phyloP scores from a whole-genome alignment of 2,329 filamentous ascomycete species.

The Fusarium secorum region DNA sequence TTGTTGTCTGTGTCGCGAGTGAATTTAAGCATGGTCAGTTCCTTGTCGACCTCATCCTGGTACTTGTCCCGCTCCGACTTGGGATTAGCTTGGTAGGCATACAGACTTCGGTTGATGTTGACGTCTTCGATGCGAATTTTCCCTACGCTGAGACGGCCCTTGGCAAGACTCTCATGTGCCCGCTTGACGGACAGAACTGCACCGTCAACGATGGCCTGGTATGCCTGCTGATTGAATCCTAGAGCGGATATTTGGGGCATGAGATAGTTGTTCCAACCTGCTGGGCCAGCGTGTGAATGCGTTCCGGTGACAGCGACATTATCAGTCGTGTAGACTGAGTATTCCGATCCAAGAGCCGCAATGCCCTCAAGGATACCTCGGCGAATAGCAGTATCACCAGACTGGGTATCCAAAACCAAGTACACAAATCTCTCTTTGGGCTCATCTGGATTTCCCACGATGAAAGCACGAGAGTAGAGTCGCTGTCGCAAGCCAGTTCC shows the following conservation, averaged over 20 bases:
- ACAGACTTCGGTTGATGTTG: conserved; percentile 10
- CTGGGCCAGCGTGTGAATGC: not conserved
- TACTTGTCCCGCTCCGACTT: not conserved
- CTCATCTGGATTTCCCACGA: not conserved
- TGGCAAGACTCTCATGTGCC: not conserved
- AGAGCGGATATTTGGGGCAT: conserved; percentile 8
- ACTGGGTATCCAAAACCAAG: not conserved
- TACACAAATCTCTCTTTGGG: not conserved
- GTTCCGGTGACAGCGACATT: conserved; percentile 7
- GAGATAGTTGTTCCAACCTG: conserved; percentile 9
- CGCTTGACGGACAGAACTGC: not conserved
- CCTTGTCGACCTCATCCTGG: conserved; percentile 1
- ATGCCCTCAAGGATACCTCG: not conserved
- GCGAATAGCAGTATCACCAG: not conserved
- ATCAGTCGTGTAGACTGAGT: not conserved
- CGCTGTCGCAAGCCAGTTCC: conserved; percentile 4
- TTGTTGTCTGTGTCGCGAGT: not conserved
- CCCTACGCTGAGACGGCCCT: not conserved
- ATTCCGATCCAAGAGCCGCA: not conserved
- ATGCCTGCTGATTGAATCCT: not conserved
- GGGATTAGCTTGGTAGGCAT: not conserved
- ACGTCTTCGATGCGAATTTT: conserved; percentile 4
- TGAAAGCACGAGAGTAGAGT: not conserved
- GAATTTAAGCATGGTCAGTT: conserved; percentile 10
- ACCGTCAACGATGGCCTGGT: not conserved